Evolutionary conservation across 2,329 filamentous ascomycete genomes (phyloP), one percentile per base, ranked within the genome.

Genomic region (Pseudopithomyces maydicus): DNA sequence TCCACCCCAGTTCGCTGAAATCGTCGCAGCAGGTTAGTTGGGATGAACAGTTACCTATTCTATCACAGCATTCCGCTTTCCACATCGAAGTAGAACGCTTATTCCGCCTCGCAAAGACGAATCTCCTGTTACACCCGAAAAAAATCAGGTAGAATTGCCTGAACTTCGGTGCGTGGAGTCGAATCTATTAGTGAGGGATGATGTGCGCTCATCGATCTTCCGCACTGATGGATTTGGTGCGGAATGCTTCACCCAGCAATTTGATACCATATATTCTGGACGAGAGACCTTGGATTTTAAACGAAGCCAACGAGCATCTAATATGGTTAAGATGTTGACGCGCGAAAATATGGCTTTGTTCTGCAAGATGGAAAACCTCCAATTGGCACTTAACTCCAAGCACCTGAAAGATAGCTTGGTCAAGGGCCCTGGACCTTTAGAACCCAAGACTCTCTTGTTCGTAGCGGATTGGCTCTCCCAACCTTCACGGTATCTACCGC

Each of bases 21-120:
- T 63, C 68, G 0, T 80, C 84, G 76, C 81, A 85, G 59, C 62
- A 51, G 2, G 71, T 81, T 0, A 14, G 15, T 0, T 85, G 82
- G 82, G 63, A 81, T 51, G 1, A 57, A 0, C 10, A 69, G 0
- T 61, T 84, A 0, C 72, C 78, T 2, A 62, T 65, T 6, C 60
- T 74, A 0, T 76, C 80, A 3, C 69, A 73, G 39, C 55, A 68
- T 52, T n/a, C 52, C 17, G 44, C 57, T 6, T 72, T 78, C 36
- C 56, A 63, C 2, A 23, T n/a, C 0, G 23, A 38, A 0, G 74
- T 72, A 0, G 8, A 56, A 42, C 46, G 1, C 65, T 79, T 2
- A 55, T 77, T 7, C 6, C n/a, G n/a, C n/a, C n/a, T n/a, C n/a
- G n/a, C n/a, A n/a, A n/a, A n/a, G n/a, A n/a, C n/a, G n/a, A n/a